These are phyloP conservation scores for Grosmannia huntii DNA, from an alignment of 2,329 filamentous ascomycete species.

Conservation along the genomic window DNA sequence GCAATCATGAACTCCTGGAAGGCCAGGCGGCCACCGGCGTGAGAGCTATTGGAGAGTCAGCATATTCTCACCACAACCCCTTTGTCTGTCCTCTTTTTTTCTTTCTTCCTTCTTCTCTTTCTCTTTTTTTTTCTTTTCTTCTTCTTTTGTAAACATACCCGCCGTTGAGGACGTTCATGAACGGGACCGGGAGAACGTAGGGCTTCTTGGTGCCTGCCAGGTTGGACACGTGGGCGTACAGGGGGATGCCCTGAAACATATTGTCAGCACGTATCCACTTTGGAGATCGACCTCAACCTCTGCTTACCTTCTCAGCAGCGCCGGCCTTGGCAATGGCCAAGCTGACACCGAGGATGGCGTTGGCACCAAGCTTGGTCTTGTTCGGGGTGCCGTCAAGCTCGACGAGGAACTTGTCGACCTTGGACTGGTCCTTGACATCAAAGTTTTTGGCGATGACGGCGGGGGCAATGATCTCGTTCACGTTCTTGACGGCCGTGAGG, in stretches of 20 bases:
- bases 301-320: constrained; percentile 64
- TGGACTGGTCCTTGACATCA: constrained; percentile 77
- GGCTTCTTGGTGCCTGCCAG: constrained; percentile 52
- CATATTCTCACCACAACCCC: neutral
- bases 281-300: neutral
- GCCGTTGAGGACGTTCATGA: constrained; percentile 33
- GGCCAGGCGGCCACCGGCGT: constrained; percentile 89
- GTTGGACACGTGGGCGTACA: constrained; percentile 80
- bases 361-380: constrained; percentile 81
- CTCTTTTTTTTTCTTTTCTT: neutral
- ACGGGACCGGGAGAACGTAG: constrained; percentile 7
- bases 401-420: constrained; percentile 73
- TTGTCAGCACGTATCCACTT: neutral
- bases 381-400: constrained; percentile 73
- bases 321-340: constrained; percentile 79
- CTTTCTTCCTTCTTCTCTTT: neutral
- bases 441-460: constrained; percentile 71
- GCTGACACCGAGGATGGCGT: constrained; percentile 76
- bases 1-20: constrained; percentile 98
- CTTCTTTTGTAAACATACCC: constrained; percentile 28
- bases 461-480: constrained; percentile 70
- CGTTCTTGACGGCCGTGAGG: constrained; percentile 72
- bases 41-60: constrained; percentile 45
- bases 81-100: too few relatives aligned
- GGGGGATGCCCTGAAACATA: constrained; percentile 52